phyloP scores from a whole-genome alignment of 2,329 filamentous ascomycete genomes.

The Penicillium sp. region DNA sequence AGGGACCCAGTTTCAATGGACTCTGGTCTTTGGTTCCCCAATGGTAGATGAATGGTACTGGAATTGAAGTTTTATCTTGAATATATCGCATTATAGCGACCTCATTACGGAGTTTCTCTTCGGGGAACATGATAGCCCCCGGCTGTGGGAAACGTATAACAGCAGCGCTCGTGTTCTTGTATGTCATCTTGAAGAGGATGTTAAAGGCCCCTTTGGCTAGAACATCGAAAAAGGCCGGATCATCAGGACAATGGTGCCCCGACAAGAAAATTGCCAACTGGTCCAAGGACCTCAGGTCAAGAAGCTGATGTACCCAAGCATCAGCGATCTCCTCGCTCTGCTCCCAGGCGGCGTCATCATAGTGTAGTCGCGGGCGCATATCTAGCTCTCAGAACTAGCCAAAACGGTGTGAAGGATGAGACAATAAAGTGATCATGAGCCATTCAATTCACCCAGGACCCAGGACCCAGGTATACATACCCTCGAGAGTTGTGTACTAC shows the following conservation, averaged over 20 bases:
- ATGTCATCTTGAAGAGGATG: neutral
- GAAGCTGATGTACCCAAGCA: neutral
- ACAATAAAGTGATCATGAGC: no score
- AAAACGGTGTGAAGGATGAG: no score
- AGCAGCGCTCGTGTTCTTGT: neutral
- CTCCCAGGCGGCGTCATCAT: neutral
- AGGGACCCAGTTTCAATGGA: no score
- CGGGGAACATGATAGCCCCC: neutral
- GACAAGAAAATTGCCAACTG: neutral
- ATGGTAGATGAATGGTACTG: no score
- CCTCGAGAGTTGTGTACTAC: no score
- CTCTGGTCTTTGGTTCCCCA: no score
- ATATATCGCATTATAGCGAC: neutral
- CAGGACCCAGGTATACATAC: no score
- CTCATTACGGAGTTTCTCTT: neutral
- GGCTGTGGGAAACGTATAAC: neutral
- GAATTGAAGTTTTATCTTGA: no score
- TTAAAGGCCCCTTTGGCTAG: neutral
- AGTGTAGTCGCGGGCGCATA: neutral
- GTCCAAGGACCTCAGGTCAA: neutral
- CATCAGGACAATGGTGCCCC: neutral
- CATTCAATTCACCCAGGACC: no score
- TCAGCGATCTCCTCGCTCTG: neutral
- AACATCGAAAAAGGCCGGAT: neutral
- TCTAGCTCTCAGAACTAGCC: neutral